A percentile compares a stretch with the other conserved stretches of the same genome.
These are phyloP conservation scores for Aspergillus carbonarius DNA, from an alignment of 2,329 filamentous ascomycete species.

Conservation along the genomic window DNA sequence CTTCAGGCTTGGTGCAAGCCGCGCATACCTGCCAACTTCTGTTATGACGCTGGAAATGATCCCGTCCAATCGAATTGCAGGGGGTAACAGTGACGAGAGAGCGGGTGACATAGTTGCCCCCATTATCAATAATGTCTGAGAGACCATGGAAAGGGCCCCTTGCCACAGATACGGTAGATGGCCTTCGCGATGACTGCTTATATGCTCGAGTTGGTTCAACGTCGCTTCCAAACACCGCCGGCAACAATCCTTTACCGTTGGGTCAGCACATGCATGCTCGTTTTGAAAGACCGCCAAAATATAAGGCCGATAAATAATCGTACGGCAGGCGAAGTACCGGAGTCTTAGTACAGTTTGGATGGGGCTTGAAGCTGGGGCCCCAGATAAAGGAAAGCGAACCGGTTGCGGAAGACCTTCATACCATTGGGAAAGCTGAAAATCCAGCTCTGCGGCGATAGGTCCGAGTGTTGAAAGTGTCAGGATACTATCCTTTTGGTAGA, in stretches of 20 bases:
- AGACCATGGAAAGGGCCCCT: constrained; percentile 78
- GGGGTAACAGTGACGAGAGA: constrained; percentile 64
- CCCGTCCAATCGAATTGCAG: constrained; percentile 61
- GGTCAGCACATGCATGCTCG: constrained; percentile 69
- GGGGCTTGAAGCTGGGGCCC: constrained; percentile 66
- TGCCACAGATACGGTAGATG: constrained; percentile 87
- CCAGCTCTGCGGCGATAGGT: constrained; percentile 75
- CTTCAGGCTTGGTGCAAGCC: constrained; percentile 72
- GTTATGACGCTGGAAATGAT: constrained; percentile 76
- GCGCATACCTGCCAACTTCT: constrained; percentile 72
- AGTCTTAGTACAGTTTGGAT: constrained; percentile 77
- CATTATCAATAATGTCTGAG: constrained; percentile 79
- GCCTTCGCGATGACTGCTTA: constrained; percentile 74
- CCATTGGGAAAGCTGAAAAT: constrained; percentile 81
- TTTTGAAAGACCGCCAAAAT: constrained; percentile 78
- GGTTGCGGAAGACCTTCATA: constrained; percentile 74
- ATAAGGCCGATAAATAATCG: constrained; percentile 82
- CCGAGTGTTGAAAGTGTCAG: constrained; percentile 71
- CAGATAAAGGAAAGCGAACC: constrained; percentile 73
- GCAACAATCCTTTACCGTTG: constrained; percentile 72
- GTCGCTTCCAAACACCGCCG: constrained; percentile 79
- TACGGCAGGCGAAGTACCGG: constrained; percentile 80
- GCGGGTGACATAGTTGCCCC: constrained; percentile 77
- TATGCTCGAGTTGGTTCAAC: constrained; percentile 75
- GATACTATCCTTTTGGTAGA: constrained; percentile 72